These are phyloP conservation scores for Chytriomyces confervae DNA, from an alignment of 192 early-diverging fungal species.

Conservation along the genomic window DNA sequence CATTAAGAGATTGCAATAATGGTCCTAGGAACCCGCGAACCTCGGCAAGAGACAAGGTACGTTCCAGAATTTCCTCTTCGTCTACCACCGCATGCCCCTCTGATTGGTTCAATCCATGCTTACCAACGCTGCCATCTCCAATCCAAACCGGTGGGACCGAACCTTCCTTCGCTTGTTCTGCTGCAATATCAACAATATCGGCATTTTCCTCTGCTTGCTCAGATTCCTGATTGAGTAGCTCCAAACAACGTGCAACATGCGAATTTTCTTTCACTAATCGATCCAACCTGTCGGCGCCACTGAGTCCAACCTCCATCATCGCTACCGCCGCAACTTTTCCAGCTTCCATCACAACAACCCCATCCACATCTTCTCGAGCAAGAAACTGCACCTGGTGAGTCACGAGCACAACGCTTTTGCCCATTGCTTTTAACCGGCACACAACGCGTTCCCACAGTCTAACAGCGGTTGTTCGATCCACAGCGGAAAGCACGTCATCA, in stretches of 20 bases:
- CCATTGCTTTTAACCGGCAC: slow-evolving; percentile 30
- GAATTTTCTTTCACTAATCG: slow-evolving; percentile 58
- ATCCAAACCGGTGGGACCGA: too few species aligned
- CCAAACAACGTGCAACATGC: slow-evolving; percentile 16
- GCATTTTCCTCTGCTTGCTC: too few species aligned
- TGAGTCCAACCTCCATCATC: slow-evolving; percentile 69
- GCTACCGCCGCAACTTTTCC: slow-evolving; percentile 68
- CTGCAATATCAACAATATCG: too few species aligned
- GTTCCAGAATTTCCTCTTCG: background rate
- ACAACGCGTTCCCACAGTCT: slow-evolving; percentile 67
- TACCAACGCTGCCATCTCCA: too few species aligned
- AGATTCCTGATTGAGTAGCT: slow-evolving; percentile 19
- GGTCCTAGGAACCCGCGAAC: slow-evolving; percentile 16
- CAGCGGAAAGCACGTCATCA: slow-evolving; percentile 85
- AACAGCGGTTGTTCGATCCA: slow-evolving; percentile 70
- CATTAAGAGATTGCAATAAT: background rate
- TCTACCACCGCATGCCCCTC: too few species aligned
- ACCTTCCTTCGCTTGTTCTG: too few species aligned
- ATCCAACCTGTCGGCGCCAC: slow-evolving; percentile 69
- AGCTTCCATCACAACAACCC: slow-evolving; percentile 72
- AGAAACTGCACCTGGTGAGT: slow-evolving; percentile 76
- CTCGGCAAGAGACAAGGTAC: slow-evolving; percentile 6
- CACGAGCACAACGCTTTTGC: slow-evolving; percentile 55
- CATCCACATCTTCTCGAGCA: slow-evolving; percentile 73
- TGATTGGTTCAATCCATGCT: too few species aligned